Percentiles rank a stretch among this genome's conserved stretches.
These are phyloP conservation scores for Termitomyces titanicus DNA, from an alignment of 768 basidiomycete genomes.

Conservation along the genomic window DNA sequence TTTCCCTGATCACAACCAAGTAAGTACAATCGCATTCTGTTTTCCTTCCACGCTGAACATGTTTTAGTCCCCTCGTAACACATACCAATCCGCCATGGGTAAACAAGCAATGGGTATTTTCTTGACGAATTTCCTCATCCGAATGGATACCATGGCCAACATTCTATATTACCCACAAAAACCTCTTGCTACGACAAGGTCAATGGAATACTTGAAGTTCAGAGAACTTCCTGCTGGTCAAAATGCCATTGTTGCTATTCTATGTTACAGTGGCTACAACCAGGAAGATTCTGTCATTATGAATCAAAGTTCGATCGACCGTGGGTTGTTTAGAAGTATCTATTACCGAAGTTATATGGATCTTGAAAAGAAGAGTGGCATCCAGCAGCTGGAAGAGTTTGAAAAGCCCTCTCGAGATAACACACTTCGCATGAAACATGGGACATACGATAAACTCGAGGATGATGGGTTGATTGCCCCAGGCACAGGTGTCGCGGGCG, in stretches of 20 bases:
- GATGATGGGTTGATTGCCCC: constrained; percentile 95
- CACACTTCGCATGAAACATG: constrained; percentile 95
- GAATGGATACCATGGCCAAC: constrained; percentile 99
- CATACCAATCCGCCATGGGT: constrained; percentile 99
- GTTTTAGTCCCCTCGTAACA: constrained; percentile 93
- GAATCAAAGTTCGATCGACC: constrained; percentile 98
- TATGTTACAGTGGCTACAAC: constrained; percentile 99
- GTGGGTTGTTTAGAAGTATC: constrained; percentile 96
- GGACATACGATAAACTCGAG: constrained; percentile 97
- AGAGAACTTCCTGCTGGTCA: constrained; percentile 98
- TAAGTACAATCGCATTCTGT: constrained; percentile 30
- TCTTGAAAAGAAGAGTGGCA: constrained; percentile 93
- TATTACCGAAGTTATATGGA: constrained; percentile 99
- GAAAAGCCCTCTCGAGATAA: constrained; percentile 93
- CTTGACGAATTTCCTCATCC: constrained; percentile 96
- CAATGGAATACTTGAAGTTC: constrained; percentile 99
- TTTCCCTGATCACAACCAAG: constrained; percentile 99
- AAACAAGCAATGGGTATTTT: constrained; percentile 99
- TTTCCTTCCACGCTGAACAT: constrained; percentile 7
- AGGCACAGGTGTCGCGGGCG: constrained; percentile 91
- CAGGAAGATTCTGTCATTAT: constrained; percentile 99
- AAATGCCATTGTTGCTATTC: constrained; percentile 96
- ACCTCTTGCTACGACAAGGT: constrained; percentile 95
- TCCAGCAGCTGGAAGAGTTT: constrained; percentile 91
- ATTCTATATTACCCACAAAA: constrained; percentile 99